Conservation (phyloP, 768 basidiomycete species). For the Mrakia gelida region DNA sequence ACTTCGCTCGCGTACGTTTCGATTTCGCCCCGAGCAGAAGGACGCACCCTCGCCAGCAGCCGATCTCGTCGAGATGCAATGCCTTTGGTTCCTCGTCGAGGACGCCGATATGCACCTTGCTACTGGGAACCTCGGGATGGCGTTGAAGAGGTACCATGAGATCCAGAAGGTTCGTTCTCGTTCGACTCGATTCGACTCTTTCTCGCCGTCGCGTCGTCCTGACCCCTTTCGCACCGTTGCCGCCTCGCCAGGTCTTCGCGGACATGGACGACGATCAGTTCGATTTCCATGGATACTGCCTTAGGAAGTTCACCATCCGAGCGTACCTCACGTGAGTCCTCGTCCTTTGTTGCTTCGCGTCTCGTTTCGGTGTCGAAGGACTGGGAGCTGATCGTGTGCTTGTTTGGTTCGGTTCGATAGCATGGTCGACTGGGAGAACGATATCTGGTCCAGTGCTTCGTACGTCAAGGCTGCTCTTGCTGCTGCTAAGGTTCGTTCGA, state of each 20-base stretch:
- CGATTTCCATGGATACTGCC: slow-evolving; percentile 93
- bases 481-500: slow-evolving; percentile 58
- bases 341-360: slow-evolving; percentile 6
- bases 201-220: not conserved
- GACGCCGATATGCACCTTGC: slow-evolving; percentile 68
- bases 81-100: slow-evolving; percentile 76
- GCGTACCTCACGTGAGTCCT: slow-evolving; percentile 72
- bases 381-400: not conserved
- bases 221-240: not conserved
- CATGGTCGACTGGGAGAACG: slow-evolving; percentile 75
- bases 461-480: slow-evolving; percentile 70
- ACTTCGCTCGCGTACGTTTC: not conserved
- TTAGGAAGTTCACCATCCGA: slow-evolving; percentile 81
- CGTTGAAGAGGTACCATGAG: slow-evolving; percentile 77
- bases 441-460: slow-evolving; percentile 66
- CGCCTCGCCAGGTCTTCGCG: slow-evolving; percentile 60
- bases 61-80: slow-evolving; percentile 95
- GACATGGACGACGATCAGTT: slow-evolving; percentile 93
- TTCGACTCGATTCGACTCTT: not conserved
- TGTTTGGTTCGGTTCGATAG: slow-evolving; percentile 45
- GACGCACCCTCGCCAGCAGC: slow-evolving; percentile 66
- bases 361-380: not conserved
- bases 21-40: slow-evolving; percentile 56
- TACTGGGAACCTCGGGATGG: slow-evolving; percentile 63
- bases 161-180: slow-evolving; percentile 61